Evolutionary conservation across 352 stramenopile genomes (phyloP), one percentile per base, ranked within the genome.

Genomic region (Phytophthora quininea): DNA sequence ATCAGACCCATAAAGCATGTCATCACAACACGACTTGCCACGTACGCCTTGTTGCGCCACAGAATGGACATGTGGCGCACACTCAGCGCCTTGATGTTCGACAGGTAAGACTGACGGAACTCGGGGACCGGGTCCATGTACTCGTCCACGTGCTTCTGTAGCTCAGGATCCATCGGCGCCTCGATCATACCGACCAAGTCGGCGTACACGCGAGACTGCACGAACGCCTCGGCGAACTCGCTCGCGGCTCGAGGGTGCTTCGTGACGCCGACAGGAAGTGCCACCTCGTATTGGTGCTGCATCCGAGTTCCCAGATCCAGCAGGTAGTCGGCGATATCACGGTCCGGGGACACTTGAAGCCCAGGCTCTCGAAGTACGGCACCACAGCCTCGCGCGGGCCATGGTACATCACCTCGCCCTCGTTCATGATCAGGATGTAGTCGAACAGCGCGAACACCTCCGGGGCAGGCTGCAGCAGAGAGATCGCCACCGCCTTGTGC

Each of bases 401-500:
- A 47, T 79, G 62, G 54, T 73, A 76, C 67, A 76, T 73, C 33
- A 82, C 65, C 50, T 82, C 58, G 35, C 74, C 71, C 12, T 79
- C 68, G 59, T 71, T 77, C 42, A 82, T 68, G 55, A 82, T 62
- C 52, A 82, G 27, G 14, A 82, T 68, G 62, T 82, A 69, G 58
- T 82, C 74, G 47, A 82, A 82, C 24, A 82, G 71, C 48, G 62
- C 64, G 37, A 79, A 77, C n/a, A 84, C 73, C 59, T 84, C 73
- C 3, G 76, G 75, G 3, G 93, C 79, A 47, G 94, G 93, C 70
- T 98, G 76, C 12, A 97, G 71, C 54, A 97, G 73, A 3, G 86
- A 86, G 15, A 97, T 77, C 27, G 90, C 80, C 38, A 76, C 56
- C 24, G 80, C 86, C 43, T 74, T 71, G 38, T 71, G 59, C 15